Conservation (phyloP, 768 basidiomycete species). For the Kockovaella imperatae region DNA sequence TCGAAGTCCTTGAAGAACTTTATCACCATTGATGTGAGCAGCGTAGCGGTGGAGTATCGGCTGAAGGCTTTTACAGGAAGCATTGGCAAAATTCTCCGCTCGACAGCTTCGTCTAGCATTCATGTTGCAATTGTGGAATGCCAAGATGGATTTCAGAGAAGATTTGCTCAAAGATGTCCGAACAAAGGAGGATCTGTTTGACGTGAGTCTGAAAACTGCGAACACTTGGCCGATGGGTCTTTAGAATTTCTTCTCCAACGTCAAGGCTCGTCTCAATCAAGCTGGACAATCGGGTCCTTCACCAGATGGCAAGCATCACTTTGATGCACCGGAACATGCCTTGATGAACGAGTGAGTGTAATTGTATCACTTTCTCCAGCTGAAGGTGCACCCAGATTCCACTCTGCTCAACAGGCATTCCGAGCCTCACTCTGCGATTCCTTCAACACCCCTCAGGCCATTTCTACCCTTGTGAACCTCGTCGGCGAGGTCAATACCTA, state of each 20-base stretch:
- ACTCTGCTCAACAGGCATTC: slow-evolving; percentile 68
- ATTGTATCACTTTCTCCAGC: not conserved
- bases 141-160: slow-evolving; percentile 89
- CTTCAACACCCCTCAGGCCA: slow-evolving; percentile 84
- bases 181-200: slow-evolving; percentile 70
- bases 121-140: slow-evolving; percentile 81
- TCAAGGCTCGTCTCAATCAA: slow-evolving; percentile 70
- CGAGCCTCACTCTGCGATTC: slow-evolving; percentile 86
- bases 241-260: slow-evolving; percentile 88
- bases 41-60: not conserved
- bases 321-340: slow-evolving; percentile 55
- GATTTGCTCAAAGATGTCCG: slow-evolving; percentile 76
- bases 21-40: slow-evolving; percentile 65
- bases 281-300: slow-evolving; percentile 30
- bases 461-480: slow-evolving; percentile 68
- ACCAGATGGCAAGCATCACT: slow-evolving; percentile 47
- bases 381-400: slow-evolving; percentile 52
- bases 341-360: slow-evolving; percentile 56
- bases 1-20: slow-evolving; percentile 98
- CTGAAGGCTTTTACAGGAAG: slow-evolving; percentile 55
- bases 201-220: slow-evolving; percentile 52
- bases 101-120: slow-evolving; percentile 88
- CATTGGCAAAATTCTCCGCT: slow-evolving; percentile 69
- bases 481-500: slow-evolving; percentile 82
- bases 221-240: not conserved